Base-by-base conservation (phyloP, 2,329 filamentous ascomycete genomes). In the Botrytis pseudocinerea region DNA sequence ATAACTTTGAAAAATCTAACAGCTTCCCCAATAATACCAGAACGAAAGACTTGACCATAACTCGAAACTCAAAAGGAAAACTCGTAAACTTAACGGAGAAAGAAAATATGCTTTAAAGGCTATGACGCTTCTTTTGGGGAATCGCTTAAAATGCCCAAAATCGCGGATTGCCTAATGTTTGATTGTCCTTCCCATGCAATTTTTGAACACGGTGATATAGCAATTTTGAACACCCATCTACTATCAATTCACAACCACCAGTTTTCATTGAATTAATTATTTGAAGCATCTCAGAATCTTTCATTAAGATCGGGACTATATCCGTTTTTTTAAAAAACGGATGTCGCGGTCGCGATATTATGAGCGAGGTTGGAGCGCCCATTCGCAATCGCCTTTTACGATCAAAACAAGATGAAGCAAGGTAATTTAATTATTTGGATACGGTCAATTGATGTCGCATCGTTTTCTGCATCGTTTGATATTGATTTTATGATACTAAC, bases 311-410 rank as follows among this genome's bases (percentile, higher is more conserved):
- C 79, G 76, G 76, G 78, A 77, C 78, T 78, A 80, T 87, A 85
- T 89, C 85, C 85, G 86, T 89, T 90, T 89, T 86, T 62, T 81
- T 83, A 81, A 85, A 89, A 80, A 91, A 90, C 89, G 89, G 88
- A 91, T 91, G 89, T 90, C 88, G 88, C 87, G 83, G 83, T 85
- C 84, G 86, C 85, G 83, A 85, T 90, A 89, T 88, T 87, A 91
- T 91, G 89, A 90, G 86, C 89, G 88, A 90, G 88, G 89, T 90
- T 86, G 88, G 86, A 84, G 85, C 85, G 84, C 85, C 87, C 87
- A 88, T 90, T 85, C 85, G 88, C 84, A 86, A 86, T 83, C 88
- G 85, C 85, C 87, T 90, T 85, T 87, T 91, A 86, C 87, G 87
- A 86, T 87, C 85, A 81, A 90, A 89, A 85, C 87, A 85, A 83